Percentiles rank a stretch among this genome's conserved stretches.
Evolutionary conservation across 306 rosid species (phyloP).

Genomic region (Begonia fuchsioides): DNA sequence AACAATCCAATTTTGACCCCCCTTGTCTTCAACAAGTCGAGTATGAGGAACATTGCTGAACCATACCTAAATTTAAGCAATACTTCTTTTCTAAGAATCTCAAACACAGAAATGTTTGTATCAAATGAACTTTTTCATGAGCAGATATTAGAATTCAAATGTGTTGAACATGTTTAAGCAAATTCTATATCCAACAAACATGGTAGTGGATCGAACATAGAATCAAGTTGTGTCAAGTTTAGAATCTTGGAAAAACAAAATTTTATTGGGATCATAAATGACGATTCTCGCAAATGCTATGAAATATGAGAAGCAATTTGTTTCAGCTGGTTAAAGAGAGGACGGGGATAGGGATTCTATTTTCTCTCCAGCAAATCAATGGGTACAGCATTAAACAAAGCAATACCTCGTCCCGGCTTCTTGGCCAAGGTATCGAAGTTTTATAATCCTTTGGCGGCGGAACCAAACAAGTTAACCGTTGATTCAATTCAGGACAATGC

Average conservation of each 20-base stretch:
- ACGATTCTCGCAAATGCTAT: no score
- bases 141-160: no score
- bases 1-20: conserved; percentile 77
- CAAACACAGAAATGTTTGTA: neutral
- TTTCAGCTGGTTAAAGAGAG: neutral
- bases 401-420: conserved; percentile 72
- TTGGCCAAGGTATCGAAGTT: conserved; percentile 58
- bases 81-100: neutral
- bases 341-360: neutral
- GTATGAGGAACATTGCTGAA: conserved; percentile 75
- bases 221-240: no score
- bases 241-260: no score
- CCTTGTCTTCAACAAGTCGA: conserved; percentile 70
- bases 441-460: conserved; percentile 48
- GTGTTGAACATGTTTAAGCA: no score
- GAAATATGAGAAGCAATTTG: no score
- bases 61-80: conserved; percentile 45
- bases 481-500: conserved; percentile 47
- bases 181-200: no score
- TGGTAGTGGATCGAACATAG: no score
- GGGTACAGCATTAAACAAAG: conserved; percentile 1
- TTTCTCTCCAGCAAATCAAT: no score
- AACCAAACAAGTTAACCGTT: conserved; percentile 48
- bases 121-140: no score
- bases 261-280: no score